Evolutionary conservation across 2,329 filamentous ascomycete genomes (phyloP).

Genomic region (Sporothrix globosa): DNA sequence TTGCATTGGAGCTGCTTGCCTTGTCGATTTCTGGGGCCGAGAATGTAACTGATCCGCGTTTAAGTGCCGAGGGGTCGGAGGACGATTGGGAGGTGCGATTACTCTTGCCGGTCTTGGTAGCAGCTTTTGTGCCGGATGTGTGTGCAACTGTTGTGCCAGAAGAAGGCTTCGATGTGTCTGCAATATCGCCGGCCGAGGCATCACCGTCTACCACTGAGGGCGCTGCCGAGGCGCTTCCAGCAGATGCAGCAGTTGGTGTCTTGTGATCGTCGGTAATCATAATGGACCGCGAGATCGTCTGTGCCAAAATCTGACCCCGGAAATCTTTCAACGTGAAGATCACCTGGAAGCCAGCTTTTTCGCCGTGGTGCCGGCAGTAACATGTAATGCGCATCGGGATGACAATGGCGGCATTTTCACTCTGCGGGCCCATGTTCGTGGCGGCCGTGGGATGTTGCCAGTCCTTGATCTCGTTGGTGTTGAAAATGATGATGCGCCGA

Average conservation of each 20-base stretch:
- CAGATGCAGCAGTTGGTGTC: slow-evolving; percentile 55
- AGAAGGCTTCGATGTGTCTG: slow-evolving; percentile 24
- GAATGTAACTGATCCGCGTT: slow-evolving; percentile 51
- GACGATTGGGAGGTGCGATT: slow-evolving; percentile 61
- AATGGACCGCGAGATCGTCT: slow-evolving; percentile 83
- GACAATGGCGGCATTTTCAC: slow-evolving; percentile 56
- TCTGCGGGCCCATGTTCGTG: slow-evolving; percentile 36
- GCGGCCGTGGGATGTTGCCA: slow-evolving; percentile 65
- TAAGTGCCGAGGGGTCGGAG: slow-evolving; percentile 64
- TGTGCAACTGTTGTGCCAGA: slow-evolving; percentile 19
- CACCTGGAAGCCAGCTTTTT: slow-evolving; percentile 88
- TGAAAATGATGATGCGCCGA: slow-evolving; percentile 85
- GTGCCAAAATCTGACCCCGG: slow-evolving; percentile 74
- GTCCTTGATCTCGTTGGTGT: slow-evolving; percentile 83
- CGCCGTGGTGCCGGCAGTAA: slow-evolving; percentile 92
- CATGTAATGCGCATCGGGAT: slow-evolving; percentile 95
- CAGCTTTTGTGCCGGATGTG: slow-evolving; percentile 40
- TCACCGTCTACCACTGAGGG: slow-evolving; percentile 33
- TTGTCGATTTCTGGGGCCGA: slow-evolving; percentile 25
- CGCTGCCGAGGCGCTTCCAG: slow-evolving; percentile 22
- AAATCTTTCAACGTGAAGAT: slow-evolving; percentile 93
- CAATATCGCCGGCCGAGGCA: slow-evolving; percentile 28
- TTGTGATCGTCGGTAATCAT: slow-evolving; percentile 99
- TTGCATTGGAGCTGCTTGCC: background rate
- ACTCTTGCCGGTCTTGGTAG: slow-evolving; percentile 41